A percentile compares a stretch with the other conserved stretches of the same genome.
These are phyloP conservation scores for Chrysopogon serrulatus DNA, from an alignment of 176 grass and related monocot genomes.

Conservation along the genomic window DNA sequence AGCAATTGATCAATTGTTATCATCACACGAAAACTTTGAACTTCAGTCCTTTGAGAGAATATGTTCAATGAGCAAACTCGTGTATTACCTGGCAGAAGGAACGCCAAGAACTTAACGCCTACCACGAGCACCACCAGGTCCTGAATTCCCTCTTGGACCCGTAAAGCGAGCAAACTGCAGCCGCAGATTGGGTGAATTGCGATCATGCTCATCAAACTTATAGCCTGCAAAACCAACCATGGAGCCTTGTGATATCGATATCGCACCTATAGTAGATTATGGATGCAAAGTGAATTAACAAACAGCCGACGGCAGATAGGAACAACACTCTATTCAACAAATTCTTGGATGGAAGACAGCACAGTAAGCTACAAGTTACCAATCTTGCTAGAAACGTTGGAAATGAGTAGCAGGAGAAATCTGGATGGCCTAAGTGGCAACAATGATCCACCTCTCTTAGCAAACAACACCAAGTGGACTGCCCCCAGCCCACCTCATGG, in stretches of 20 bases:
- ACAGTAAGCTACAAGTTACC: neutral
- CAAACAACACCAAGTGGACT: neutral
- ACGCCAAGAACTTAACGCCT: conserved; percentile 48
- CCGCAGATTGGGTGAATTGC: conserved; percentile 56
- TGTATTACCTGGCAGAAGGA: conserved; percentile 42
- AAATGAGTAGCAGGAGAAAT: neutral
- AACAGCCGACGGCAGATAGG: neutral
- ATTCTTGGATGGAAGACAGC: neutral
- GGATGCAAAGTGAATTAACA: neutral
- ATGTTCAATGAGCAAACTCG: neutral
- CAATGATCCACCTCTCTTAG: neutral
- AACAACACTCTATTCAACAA: neutral
- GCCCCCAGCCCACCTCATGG: neutral
- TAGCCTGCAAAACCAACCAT: conserved; percentile 71
- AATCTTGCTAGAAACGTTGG: neutral
- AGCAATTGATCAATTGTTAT: neutral
- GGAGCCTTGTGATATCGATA: conserved; percentile 16
- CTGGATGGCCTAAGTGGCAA: neutral
- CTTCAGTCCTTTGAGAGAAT: neutral
- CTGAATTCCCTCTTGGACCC: conserved; percentile 58
- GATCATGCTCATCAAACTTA: conserved; percentile 77
- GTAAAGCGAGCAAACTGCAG: conserved; percentile 79
- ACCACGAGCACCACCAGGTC: conserved; percentile 59
- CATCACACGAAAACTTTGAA: neutral
- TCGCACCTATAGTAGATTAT: neutral